Evolutionary conservation across 768 basidiomycete species (phyloP).

Genomic region (Leccinellum luteum): DNA sequence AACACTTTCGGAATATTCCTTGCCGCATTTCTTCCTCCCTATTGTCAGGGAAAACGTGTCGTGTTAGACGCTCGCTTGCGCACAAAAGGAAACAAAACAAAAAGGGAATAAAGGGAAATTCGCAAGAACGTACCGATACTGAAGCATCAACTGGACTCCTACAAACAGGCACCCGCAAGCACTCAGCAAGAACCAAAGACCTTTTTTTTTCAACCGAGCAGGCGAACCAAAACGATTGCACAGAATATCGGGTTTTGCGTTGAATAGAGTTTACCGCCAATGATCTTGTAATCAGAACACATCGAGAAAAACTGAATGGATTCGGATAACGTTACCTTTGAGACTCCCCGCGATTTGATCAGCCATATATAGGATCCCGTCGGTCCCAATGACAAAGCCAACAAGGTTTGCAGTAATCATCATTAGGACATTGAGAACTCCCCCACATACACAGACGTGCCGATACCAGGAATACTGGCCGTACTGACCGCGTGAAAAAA

Average conservation of each 20-base stretch:
- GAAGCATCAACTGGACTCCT: constrained; percentile 91
- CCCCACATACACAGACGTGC: constrained; percentile 80
- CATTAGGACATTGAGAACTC: constrained; percentile 77
- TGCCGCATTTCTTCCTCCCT: constrained; percentile 74
- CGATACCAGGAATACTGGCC: constrained; percentile 74
- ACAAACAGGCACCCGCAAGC: constrained; percentile 71
- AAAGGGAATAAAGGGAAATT: not conserved
- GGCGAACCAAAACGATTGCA: not conserved
- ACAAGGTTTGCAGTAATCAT: constrained; percentile 94
- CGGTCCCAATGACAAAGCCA: constrained; percentile 89
- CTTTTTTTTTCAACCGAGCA: constrained; percentile 34
- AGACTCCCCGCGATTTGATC: constrained; percentile 59
- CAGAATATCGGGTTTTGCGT: not conserved
- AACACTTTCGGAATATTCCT: constrained; percentile 56
- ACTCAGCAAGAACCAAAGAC: constrained; percentile 59
- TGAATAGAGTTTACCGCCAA: not conserved
- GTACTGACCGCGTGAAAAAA: constrained; percentile 47
- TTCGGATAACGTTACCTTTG: constrained; percentile 46
- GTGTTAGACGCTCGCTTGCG: constrained; percentile 1
- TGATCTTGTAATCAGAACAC: not conserved
- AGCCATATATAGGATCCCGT: constrained; percentile 71
- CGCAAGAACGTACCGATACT: constrained; percentile 68
- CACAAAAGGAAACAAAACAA: not conserved
- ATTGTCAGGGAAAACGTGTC: not conserved
- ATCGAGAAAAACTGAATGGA: not conserved